phyloP scores from a whole-genome alignment of 2,329 filamentous ascomycete genomes.

The Exophiala sideris region DNA sequence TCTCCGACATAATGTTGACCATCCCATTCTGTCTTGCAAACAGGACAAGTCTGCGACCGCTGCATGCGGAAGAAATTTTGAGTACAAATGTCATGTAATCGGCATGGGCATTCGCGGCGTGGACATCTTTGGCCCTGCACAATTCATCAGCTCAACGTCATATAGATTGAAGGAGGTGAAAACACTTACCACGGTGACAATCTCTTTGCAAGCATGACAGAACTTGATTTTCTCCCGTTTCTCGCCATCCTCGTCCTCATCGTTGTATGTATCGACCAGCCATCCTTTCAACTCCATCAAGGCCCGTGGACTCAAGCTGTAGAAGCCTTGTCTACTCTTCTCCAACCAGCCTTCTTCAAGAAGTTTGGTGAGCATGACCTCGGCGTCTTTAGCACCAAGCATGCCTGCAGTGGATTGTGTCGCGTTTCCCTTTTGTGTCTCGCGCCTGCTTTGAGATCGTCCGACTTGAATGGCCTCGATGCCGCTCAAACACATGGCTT shows the following conservation, averaged over 20 bases:
- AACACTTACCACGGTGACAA: slow-evolving; percentile 66
- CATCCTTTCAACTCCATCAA: slow-evolving; percentile 82
- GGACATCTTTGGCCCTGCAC: slow-evolving; percentile 68
- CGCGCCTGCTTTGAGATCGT: slow-evolving; percentile 41
- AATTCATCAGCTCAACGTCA: not conserved
- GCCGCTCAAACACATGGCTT: slow-evolving; percentile 76
- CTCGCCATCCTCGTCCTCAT: slow-evolving; percentile 53
- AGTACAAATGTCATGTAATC: slow-evolving; percentile 75
- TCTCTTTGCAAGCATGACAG: slow-evolving; percentile 83
- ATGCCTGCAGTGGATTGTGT: slow-evolving; percentile 37
- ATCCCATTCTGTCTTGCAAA: slow-evolving; percentile 52
- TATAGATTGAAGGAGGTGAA: not conserved
- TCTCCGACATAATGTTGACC: slow-evolving; percentile 54
- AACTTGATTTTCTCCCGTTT: slow-evolving; percentile 72
- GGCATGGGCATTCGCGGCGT: slow-evolving; percentile 62
- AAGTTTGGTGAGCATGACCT: slow-evolving; percentile 66
- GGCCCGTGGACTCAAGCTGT: slow-evolving; percentile 69
- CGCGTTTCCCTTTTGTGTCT: slow-evolving; percentile 31
- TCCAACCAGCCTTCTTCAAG: slow-evolving; percentile 83
- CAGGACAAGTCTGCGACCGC: slow-evolving; percentile 61
- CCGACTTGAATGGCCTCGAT: slow-evolving; percentile 74
- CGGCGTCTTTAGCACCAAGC: slow-evolving; percentile 74
- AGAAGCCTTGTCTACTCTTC: slow-evolving; percentile 67
- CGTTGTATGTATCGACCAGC: slow-evolving; percentile 88
- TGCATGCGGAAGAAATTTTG: slow-evolving; percentile 69